Evolutionary conservation across 2,329 filamentous ascomycete genomes (phyloP), one percentile per base, ranked within the genome.

Genomic region (Pseudopyrenochaeta lycopersici): DNA sequence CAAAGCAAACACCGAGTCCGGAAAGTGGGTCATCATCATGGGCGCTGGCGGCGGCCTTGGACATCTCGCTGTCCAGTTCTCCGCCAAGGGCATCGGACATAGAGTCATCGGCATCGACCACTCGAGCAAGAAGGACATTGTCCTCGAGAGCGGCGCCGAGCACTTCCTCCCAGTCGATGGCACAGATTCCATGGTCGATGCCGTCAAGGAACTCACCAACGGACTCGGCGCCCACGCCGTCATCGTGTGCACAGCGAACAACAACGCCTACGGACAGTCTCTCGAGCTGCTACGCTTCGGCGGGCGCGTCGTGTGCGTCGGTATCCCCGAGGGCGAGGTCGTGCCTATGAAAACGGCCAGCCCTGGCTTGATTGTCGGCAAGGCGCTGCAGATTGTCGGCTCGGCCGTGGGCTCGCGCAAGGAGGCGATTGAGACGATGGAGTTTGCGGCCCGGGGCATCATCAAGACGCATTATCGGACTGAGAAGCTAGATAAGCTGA

Each of bases 91-190:
- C 2, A 87, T 89, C 79, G 86, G 84, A 10, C 78, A 86, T 58
- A 81, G 87, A 39, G 85, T 89, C 31, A 86, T 89, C 52, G 88
- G 86, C 21, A 82, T 90, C 67, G 88, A 90, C 68, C 80, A 85
- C 60, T 84, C 82, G 40, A 82, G 79, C 63, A 90, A 90, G 71
- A 83, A 84, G 62, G 92, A 82, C 11, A 67, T 89, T 2, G 81
- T 84, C 9, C 81, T 81, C 42, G 79, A 83, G 0, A 85, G 80
- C n/a, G 88, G 88, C 7, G 87, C 87, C 0, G 87, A 90, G 67
- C 81, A 84, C 60, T 90, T 90, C 73, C 77, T 90, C 53, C 85
- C 88, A 56, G 78, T 89, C 52, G 84, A 85, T 27, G 79, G 82
- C 39, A 81, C 80, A 29, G 68, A 71, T 32, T 78, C 80, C 11